These are phyloP conservation scores for Nematocida displodere DNA, from an alignment of 371 early-diverging fungal species.

Conservation along the genomic window DNA sequence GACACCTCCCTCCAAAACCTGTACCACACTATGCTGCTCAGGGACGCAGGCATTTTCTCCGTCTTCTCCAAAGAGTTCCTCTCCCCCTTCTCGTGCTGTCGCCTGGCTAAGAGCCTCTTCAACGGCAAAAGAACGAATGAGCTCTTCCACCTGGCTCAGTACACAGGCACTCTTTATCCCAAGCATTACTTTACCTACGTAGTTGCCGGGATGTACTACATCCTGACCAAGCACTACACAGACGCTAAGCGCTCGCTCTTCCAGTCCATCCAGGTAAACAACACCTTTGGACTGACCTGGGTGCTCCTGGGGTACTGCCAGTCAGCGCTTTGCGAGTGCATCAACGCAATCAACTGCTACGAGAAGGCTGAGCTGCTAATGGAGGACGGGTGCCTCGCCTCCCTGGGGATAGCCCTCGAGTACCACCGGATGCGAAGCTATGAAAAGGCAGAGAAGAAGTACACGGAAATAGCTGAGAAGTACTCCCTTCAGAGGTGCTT, in stretches of 20 bases:
- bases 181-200: slow-evolving; percentile 28
- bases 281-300: slow-evolving; percentile 20
- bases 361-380: slow-evolving; percentile 38
- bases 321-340: slow-evolving; percentile 38
- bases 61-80: slow-evolving; percentile 17
- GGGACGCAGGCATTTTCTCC: neutral
- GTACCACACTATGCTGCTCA: neutral
- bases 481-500: slow-evolving; percentile 24
- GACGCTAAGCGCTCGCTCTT: slow-evolving; percentile 40
- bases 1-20: neutral
- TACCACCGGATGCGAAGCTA: slow-evolving; percentile 48
- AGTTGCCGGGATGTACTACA: slow-evolving; percentile 39
- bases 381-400: slow-evolving; percentile 15
- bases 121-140: slow-evolving; percentile 17
- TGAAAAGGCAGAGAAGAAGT: slow-evolving; percentile 48
- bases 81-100: slow-evolving; percentile 24
- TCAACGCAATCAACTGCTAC: slow-evolving; percentile 31
- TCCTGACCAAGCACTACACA: neutral
- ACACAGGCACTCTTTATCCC: slow-evolving; percentile 29
- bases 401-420: slow-evolving; percentile 41
- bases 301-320: slow-evolving; percentile 37
- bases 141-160: slow-evolving; percentile 44
- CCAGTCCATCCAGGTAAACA: slow-evolving; percentile 37
- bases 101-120: slow-evolving; percentile 17
- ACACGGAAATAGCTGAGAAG: slow-evolving; percentile 9